Conservation (phyloP, 2,329 filamentous ascomycete species). For the Pseudocercospora pini-densiflorae region DNA sequence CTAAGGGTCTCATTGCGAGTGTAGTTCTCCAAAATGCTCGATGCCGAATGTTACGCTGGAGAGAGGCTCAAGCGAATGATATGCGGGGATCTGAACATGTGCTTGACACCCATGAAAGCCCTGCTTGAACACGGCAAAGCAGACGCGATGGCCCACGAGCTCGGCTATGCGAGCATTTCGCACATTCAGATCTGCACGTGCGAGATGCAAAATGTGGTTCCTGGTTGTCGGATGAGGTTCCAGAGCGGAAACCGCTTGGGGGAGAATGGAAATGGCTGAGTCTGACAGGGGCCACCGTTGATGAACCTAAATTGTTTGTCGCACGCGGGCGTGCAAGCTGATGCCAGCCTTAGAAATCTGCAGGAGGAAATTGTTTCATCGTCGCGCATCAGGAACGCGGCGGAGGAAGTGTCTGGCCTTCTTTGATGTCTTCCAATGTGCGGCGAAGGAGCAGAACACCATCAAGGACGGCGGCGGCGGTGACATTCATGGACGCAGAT, state of each 20-base stretch:
- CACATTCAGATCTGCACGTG: not conserved
- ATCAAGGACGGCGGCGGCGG: not conserved
- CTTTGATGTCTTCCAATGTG: not conserved
- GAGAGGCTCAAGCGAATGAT: not conserved
- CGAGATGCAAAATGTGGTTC: not conserved
- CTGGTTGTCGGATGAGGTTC: not conserved
- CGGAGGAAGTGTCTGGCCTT: not conserved
- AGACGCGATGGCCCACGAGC: not conserved
- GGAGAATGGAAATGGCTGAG: not conserved
- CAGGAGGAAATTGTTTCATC: not conserved
- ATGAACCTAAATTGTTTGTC: too few relatives aligned
- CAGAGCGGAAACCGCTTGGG: not conserved
- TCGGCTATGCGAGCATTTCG: too few relatives aligned
- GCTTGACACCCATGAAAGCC: not conserved
- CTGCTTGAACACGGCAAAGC: not conserved
- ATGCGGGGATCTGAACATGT: not conserved
- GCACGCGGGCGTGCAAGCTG: too few relatives aligned
- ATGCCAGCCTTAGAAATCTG: too few relatives aligned
- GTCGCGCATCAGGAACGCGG: not conserved
- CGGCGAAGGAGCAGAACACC: not conserved
- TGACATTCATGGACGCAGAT: not conserved
- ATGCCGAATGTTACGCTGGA: conserved; percentile 1
- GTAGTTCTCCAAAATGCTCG: not conserved
- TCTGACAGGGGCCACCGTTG: not conserved
- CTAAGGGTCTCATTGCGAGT: not conserved